phyloP scores from a whole-genome alignment of 2,329 filamentous ascomycete genomes.

The Xylaria sp. region DNA sequence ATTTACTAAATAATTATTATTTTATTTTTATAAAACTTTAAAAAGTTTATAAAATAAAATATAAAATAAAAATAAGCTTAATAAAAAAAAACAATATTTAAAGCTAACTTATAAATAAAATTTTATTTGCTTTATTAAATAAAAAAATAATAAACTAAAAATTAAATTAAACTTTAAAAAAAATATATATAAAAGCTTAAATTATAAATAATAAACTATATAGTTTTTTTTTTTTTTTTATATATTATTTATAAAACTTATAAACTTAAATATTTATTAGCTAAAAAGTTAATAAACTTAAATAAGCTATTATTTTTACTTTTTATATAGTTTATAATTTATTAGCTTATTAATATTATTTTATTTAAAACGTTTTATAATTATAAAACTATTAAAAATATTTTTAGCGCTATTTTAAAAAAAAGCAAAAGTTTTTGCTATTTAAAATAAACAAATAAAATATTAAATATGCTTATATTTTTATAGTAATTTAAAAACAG shows the following conservation, averaged over 20 bases:
- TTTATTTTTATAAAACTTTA: neutral
- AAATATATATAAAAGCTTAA: neutral
- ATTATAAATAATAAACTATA: neutral
- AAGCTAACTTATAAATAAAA: neutral
- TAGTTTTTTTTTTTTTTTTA: neutral
- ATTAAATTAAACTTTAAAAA: neutral
- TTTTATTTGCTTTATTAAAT: neutral
- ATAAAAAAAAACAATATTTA: neutral
- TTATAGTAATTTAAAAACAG: neutral
- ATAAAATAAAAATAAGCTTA: neutral
- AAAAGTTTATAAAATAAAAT: neutral
- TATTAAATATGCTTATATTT: neutral
- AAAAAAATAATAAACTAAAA: neutral
- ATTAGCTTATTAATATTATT: neutral
- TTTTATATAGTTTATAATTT: neutral
- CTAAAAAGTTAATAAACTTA: neutral
- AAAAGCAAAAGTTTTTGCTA: neutral
- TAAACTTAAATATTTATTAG: neutral
- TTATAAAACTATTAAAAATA: neutral
- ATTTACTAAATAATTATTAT: neutral
- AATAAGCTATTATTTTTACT: neutral
- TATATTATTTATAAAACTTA: neutral
- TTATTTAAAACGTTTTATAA: neutral
- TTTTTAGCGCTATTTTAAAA: neutral
- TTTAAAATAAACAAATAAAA: neutral